phyloP scores from a whole-genome alignment of 176 grass and related monocot species.

The Aegilops tauschii region DNA sequence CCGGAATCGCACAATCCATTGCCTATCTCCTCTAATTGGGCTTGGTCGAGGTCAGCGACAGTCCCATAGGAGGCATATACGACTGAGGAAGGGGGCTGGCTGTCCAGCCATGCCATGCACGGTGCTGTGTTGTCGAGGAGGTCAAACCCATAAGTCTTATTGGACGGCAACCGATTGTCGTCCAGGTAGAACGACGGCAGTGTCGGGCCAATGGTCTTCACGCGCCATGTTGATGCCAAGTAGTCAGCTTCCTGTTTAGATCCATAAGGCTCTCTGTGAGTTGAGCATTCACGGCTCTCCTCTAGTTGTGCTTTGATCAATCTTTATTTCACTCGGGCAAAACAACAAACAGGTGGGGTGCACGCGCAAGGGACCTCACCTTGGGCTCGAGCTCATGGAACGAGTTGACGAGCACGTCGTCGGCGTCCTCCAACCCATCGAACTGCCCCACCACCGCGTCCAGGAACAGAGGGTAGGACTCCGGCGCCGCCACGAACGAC shows the following conservation, averaged over 20 bases:
- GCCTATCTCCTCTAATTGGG: slow-evolving; percentile 14
- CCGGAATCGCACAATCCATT: slow-evolving; percentile 15
- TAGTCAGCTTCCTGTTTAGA: slow-evolving; percentile 34
- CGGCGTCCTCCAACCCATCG: neutral
- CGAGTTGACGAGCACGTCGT: neutral
- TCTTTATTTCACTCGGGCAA: neutral
- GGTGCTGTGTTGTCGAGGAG: neutral
- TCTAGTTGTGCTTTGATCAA: neutral
- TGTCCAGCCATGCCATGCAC: neutral
- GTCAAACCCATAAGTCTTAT: neutral
- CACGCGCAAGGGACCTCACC: neutral
- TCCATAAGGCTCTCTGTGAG: no score
- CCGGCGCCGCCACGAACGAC: neutral
- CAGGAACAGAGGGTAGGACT: neutral
- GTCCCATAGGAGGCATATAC: slow-evolving; percentile 6
- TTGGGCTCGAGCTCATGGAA: neutral
- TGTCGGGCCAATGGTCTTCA: slow-evolving; percentile 17
- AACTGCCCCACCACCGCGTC: neutral
- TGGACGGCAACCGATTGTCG: neutral
- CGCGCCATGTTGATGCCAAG: slow-evolving; percentile 2
- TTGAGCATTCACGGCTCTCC: neutral
- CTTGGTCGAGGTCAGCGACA: neutral
- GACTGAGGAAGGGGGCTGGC: neutral
- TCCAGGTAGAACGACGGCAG: neutral
- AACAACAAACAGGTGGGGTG: neutral